These are phyloP conservation scores for Ceriops zippeliana DNA, from an alignment of 345 rosid genomes.

Conservation along the genomic window DNA sequence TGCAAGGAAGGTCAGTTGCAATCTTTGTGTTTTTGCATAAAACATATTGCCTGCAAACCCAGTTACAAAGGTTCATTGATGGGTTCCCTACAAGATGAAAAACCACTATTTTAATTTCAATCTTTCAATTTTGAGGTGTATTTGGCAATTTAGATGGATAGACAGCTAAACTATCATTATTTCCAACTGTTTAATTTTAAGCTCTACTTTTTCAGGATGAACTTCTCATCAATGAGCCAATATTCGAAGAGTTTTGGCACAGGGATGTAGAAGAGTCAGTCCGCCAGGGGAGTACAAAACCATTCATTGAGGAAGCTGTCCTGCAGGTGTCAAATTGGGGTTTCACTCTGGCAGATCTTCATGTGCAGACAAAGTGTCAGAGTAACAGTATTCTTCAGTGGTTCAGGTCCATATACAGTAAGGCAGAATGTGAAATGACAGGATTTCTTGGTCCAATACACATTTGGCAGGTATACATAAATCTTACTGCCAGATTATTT, in stretches of 20 bases:
- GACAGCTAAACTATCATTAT: no score
- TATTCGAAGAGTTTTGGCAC: conserved; percentile 72
- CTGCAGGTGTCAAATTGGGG: conserved; percentile 85
- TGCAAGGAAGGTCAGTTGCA: conserved; percentile 56
- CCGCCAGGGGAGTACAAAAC: conserved; percentile 70
- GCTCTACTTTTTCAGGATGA: conserved; percentile 56
- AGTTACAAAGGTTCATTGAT: no score
- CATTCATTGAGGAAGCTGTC: conserved; percentile 73
- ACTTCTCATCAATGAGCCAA: conserved; percentile 43
- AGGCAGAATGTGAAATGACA: conserved; percentile 62
- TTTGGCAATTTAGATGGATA: no score
- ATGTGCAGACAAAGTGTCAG: conserved; percentile 59
- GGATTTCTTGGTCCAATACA: conserved; percentile 81
- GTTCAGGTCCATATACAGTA: conserved; percentile 73
- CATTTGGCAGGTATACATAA: conserved; percentile 84
- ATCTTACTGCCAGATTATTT: conserved; percentile 8
- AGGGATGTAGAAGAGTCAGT: conserved; percentile 90
- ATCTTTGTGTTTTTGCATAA: background rate
- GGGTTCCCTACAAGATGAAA: no score
- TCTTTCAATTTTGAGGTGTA: no score
- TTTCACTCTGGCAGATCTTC: conserved; percentile 69
- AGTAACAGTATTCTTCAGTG: conserved; percentile 62
- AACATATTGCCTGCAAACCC: background rate
- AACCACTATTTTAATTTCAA: no score
- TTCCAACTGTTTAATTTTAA: background rate